These are phyloP conservation scores for Grosmannia clavigera DNA, from an alignment of 2,329 filamentous ascomycete species.

Conservation along the genomic window DNA sequence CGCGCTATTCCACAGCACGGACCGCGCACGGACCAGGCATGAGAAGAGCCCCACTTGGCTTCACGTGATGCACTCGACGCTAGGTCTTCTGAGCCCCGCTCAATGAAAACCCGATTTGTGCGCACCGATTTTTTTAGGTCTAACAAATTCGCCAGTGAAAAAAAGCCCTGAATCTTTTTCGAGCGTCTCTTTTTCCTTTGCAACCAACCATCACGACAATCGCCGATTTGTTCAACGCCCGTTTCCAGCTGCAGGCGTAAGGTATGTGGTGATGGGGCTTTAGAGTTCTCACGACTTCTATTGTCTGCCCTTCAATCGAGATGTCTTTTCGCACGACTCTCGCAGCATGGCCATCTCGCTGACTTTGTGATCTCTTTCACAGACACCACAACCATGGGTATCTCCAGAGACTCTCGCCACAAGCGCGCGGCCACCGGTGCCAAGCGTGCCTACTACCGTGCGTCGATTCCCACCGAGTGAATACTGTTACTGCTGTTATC, in stretches of 20 bases:
- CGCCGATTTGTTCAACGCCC: constrained; percentile 8
- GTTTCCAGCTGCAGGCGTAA: constrained; percentile 9
- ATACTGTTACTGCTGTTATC: background rate
- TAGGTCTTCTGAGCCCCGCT: background rate
- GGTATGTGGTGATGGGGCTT: constrained; percentile 3
- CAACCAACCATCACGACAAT: constrained; percentile 9
- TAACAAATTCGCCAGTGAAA: constrained; percentile 6
- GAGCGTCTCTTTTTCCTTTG: constrained; percentile 1
- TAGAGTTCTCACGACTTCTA: background rate
- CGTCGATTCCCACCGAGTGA: constrained; percentile 29
- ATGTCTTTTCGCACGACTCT: background rate
- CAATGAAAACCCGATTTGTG: constrained; percentile 10
- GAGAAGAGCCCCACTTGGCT: background rate
- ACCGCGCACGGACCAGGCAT: too few species aligned
- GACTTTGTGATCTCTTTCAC: constrained; percentile 14
- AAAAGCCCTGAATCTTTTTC: constrained; percentile 9
- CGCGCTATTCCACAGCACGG: too few species aligned
- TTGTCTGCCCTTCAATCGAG: background rate
- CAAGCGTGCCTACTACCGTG: constrained; percentile 88
- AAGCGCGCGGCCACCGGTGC: constrained; percentile 99
- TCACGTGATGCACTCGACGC: background rate
- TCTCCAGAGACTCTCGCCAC: constrained; percentile 99
- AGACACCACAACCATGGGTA: constrained; percentile 89
- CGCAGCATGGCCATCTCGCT: background rate
- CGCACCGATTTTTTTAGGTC: constrained; percentile 12